Conservation (phyloP, 441 rosid species). For the Bocquillonia castaneifolia region DNA sequence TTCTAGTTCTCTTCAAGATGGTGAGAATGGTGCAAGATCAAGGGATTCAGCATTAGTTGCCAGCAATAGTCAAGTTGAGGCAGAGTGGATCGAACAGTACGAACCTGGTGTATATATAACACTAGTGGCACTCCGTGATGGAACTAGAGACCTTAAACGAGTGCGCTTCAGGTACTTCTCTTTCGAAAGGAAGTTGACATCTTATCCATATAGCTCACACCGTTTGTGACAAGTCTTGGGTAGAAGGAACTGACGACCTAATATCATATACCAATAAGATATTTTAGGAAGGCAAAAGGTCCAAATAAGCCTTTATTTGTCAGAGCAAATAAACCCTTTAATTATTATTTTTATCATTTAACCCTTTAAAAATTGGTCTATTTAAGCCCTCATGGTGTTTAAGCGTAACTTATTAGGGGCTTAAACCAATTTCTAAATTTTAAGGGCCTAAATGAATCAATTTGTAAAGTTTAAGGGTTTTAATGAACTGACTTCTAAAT, state of each 20-base stretch:
- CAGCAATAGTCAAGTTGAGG: slow-evolving; percentile 56
- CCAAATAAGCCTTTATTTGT: too few species aligned
- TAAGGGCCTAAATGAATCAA: too few species aligned
- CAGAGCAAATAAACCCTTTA: too few species aligned
- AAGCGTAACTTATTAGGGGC: too few species aligned
- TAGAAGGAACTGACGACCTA: neutral
- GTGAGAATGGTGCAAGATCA: slow-evolving; percentile 48
- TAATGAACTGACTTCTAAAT: too few species aligned
- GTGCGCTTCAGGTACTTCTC: slow-evolving; percentile 89
- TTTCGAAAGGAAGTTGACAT: neutral
- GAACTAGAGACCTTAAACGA: slow-evolving; percentile 95
- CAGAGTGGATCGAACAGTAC: slow-evolving; percentile 93
- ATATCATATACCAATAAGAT: too few species aligned
- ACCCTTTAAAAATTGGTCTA: too few species aligned
- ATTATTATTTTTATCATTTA: too few species aligned
- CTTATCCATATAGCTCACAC: neutral
- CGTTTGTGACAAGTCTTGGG: neutral
- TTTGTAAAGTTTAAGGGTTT: too few species aligned
- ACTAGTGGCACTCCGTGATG: slow-evolving; percentile 73
- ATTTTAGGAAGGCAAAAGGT: too few species aligned
- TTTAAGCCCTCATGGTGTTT: too few species aligned
- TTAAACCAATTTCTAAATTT: too few species aligned
- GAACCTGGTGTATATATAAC: slow-evolving; percentile 97
- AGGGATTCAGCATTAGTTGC: slow-evolving; percentile 45
- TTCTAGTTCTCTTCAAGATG: slow-evolving; percentile 45